Evolutionary conservation across 2,329 filamentous ascomycete species (phyloP).

Genomic region (Alternaria tenuissima): DNA sequence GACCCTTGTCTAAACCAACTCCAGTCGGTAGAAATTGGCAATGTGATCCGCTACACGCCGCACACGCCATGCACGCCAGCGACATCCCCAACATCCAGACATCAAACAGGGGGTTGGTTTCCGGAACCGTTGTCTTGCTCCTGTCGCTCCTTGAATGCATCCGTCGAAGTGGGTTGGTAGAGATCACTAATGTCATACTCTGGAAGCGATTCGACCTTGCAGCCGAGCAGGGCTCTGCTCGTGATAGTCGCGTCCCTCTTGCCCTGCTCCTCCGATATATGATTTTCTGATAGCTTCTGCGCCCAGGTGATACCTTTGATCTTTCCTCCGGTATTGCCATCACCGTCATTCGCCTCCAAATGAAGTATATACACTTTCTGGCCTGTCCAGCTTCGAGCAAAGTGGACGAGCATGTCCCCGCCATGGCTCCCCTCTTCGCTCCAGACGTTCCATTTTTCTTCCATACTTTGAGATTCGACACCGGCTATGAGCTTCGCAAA

Average conservation of each 20-base stretch:
- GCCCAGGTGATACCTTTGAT: background rate
- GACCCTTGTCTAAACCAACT: conserved; percentile 18
- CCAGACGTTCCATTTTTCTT: background rate
- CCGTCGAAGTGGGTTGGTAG: too few species aligned
- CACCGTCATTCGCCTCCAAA: background rate
- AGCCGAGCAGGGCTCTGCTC: background rate
- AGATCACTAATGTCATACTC: background rate
- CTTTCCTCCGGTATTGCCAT: background rate
- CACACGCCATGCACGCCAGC: conserved; percentile 20
- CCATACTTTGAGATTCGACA: background rate
- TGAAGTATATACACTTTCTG: background rate
- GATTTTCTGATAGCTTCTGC: background rate
- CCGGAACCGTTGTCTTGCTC: background rate
- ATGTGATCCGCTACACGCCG: conserved; percentile 22
- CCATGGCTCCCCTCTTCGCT: background rate
- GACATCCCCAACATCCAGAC: background rate
- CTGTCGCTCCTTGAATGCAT: background rate
- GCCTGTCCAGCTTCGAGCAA: background rate
- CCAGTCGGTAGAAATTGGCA: conserved; percentile 9
- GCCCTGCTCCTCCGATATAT: background rate
- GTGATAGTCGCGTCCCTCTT: background rate
- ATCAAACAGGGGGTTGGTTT: background rate
- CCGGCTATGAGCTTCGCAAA: background rate
- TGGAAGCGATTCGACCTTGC: background rate
- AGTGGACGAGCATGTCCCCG: background rate